phyloP scores from a whole-genome alignment of 176 grass and related monocot species.

The Ensete ventricosum region DNA sequence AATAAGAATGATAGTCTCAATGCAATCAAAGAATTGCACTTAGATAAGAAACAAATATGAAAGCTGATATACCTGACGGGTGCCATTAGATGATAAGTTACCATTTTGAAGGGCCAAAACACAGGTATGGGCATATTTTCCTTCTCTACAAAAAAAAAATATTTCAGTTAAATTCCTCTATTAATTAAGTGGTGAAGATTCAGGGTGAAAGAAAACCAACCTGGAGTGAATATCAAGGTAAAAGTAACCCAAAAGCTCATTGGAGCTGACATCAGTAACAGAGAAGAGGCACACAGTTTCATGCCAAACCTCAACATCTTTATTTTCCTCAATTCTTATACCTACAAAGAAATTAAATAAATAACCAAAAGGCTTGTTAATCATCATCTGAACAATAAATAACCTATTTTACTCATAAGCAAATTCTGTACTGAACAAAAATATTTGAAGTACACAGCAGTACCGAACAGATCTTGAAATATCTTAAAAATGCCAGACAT shows the following conservation, averaged over 20 bases:
- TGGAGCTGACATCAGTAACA: constrained; percentile 71
- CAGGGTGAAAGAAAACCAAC: constrained; percentile 35
- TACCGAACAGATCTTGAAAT: constrained; percentile 98
- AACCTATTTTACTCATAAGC: not conserved
- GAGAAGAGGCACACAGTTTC: constrained; percentile 71
- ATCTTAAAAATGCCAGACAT: constrained; percentile 91
- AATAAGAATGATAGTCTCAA: not conserved
- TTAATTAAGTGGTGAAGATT: constrained; percentile 12
- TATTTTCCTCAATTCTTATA: constrained; percentile 72
- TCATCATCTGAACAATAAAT: no score
- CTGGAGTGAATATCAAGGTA: constrained; percentile 81
- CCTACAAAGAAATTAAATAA: constrained; percentile 32
- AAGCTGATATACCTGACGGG: constrained; percentile 44
- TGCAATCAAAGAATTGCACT: not conserved
- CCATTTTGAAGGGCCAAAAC: constrained; percentile 96
- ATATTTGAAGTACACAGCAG: constrained; percentile 7
- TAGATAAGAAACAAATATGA: no score
- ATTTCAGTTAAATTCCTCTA: constrained; percentile 1
- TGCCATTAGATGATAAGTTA: constrained; percentile 58
- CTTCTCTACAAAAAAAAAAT: constrained; percentile 60
- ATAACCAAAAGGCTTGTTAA: not conserved
- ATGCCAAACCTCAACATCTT: constrained; percentile 79
- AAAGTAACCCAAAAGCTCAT: constrained; percentile 82
- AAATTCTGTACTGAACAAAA: not conserved
- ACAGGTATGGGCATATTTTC: constrained; percentile 76